A percentile compares a stretch with the other conserved stretches of the same genome.
These are phyloP conservation scores for Fusarium mundagurra DNA, from an alignment of 2,329 filamentous ascomycete genomes.

Conservation along the genomic window DNA sequence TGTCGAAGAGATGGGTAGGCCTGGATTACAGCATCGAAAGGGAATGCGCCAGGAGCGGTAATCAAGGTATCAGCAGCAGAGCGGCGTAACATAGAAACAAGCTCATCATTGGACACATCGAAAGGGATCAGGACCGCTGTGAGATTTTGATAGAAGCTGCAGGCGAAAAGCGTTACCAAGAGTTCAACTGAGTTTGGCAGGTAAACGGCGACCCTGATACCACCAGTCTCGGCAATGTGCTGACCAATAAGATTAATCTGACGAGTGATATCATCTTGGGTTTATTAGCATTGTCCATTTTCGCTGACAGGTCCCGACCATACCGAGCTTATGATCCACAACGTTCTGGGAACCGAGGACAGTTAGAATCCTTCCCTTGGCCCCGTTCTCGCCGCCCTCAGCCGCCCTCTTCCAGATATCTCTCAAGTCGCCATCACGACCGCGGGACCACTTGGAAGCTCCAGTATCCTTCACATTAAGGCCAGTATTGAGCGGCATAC, in stretches of 20 bases:
- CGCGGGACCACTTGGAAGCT: constrained; percentile 82
- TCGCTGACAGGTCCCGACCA: not conserved
- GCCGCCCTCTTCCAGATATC: constrained; percentile 87
- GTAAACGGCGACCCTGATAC: constrained; percentile 85
- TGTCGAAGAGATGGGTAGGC: constrained; percentile 77
- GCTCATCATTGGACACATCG: constrained; percentile 73
- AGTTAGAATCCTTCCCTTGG: constrained; percentile 78
- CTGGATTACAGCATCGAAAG: constrained; percentile 77
- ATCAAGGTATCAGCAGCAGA: constrained; percentile 84
- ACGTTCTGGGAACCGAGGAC: constrained; percentile 80
- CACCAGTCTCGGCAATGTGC: constrained; percentile 75
- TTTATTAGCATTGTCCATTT: constrained; percentile 9
- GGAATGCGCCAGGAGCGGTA: constrained; percentile 86
- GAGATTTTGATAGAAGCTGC: constrained; percentile 83
- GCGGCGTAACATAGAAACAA: constrained; percentile 77
- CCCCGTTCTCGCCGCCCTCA: constrained; percentile 71
- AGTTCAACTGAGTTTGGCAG: constrained; percentile 94
- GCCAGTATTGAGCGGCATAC: constrained; percentile 80
- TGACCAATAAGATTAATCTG: constrained; percentile 90
- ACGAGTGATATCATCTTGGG: constrained; percentile 74
- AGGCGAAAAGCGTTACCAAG: constrained; percentile 83
- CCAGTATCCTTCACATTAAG: constrained; percentile 84
- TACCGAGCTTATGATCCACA: constrained; percentile 75
- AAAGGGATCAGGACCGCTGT: constrained; percentile 88
- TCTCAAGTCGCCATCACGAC: constrained; percentile 87